A percentile compares a stretch with the other conserved stretches of the same genome.
Evolutionary conservation across 768 basidiomycete genomes (phyloP).

Genomic region (Coprinopsis sp.): DNA sequence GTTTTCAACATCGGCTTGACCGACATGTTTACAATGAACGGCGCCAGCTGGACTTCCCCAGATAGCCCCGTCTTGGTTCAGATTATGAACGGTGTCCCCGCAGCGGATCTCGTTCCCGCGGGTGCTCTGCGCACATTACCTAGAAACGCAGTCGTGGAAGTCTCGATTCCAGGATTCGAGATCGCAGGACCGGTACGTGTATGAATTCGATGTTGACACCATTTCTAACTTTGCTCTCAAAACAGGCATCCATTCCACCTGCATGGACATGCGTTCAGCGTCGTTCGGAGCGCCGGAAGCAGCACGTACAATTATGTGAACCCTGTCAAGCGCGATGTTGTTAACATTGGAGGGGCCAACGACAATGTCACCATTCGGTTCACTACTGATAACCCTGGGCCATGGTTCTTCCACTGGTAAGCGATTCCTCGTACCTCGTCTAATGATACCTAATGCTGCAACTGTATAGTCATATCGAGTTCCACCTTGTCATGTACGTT

Average conservation of each 20-base stretch:
- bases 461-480: slow-evolving; percentile 1
- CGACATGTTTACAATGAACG: slow-evolving; percentile 12
- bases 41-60: slow-evolving; percentile 18
- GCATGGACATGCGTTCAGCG: slow-evolving; percentile 40
- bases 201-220: neutral
- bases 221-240: neutral
- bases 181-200: slow-evolving; percentile 9
- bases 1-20: slow-evolving; percentile 15
- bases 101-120: slow-evolving; percentile 33
- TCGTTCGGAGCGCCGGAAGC: slow-evolving; percentile 38
- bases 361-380: slow-evolving; percentile 57
- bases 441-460: neutral
- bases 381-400: slow-evolving; percentile 63
- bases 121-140: slow-evolving; percentile 43
- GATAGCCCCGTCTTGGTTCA: slow-evolving; percentile 46
- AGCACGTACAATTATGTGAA: slow-evolving; percentile 40
- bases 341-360: slow-evolving; percentile 33
- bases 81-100: slow-evolving; percentile 39
- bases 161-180: slow-evolving; percentile 35
- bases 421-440: neutral
- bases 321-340: slow-evolving; percentile 54
- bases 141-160: slow-evolving; percentile 42
- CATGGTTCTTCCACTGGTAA: slow-evolving; percentile 47
- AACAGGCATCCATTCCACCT: slow-evolving; percentile 40
- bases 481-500: slow-evolving; percentile 14